Evolutionary conservation across 768 basidiomycete genomes (phyloP).

Genomic region (Scleroderma citrinum): DNA sequence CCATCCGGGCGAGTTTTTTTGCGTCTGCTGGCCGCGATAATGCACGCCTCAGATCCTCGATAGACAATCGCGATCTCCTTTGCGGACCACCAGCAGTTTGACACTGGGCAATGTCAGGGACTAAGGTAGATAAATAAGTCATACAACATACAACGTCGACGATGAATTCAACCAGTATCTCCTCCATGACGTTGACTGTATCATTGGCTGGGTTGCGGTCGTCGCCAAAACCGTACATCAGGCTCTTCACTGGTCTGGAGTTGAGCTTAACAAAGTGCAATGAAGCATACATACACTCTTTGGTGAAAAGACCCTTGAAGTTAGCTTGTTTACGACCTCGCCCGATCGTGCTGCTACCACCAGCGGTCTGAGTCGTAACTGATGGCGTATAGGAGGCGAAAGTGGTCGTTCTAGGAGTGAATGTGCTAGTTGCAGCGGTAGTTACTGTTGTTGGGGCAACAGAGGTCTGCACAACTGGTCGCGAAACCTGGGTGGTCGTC

Average conservation of each 20-base stretch:
- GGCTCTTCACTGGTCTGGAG: slow-evolving; percentile 54
- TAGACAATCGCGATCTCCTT: slow-evolving; percentile 68
- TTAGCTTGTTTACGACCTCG: slow-evolving; percentile 62
- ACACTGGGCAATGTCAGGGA: slow-evolving; percentile 43
- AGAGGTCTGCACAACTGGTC: slow-evolving; percentile 22
- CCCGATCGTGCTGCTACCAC: slow-evolving; percentile 35
- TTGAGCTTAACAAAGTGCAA: slow-evolving; percentile 9
- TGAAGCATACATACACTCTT: slow-evolving; percentile 59
- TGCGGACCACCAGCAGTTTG: slow-evolving; percentile 65
- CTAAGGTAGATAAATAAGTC: slow-evolving; percentile 2
- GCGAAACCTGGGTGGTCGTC: slow-evolving; percentile 21
- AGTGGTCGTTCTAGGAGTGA: slow-evolving; percentile 38
- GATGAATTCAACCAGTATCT: slow-evolving; percentile 87
- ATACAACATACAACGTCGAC: slow-evolving; percentile 70
- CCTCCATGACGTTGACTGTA: slow-evolving; percentile 88
- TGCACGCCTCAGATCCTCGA: slow-evolving; percentile 80
- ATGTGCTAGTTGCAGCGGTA: slow-evolving; percentile 24
- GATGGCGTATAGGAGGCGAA: slow-evolving; percentile 56
- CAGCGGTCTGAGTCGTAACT: slow-evolving; percentile 36
- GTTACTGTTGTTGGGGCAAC: slow-evolving; percentile 25
- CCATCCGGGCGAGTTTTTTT: slow-evolving; percentile 88
- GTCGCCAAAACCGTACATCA: slow-evolving; percentile 95
- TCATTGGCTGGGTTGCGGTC: slow-evolving; percentile 84
- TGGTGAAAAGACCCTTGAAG: slow-evolving; percentile 69
- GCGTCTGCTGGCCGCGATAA: slow-evolving; percentile 83